Percentiles rank a stretch among this genome's conserved stretches.
Conservation (phyloP, 176 grass and related monocot genomes). For the Echinochloa phyllopogon region DNA sequence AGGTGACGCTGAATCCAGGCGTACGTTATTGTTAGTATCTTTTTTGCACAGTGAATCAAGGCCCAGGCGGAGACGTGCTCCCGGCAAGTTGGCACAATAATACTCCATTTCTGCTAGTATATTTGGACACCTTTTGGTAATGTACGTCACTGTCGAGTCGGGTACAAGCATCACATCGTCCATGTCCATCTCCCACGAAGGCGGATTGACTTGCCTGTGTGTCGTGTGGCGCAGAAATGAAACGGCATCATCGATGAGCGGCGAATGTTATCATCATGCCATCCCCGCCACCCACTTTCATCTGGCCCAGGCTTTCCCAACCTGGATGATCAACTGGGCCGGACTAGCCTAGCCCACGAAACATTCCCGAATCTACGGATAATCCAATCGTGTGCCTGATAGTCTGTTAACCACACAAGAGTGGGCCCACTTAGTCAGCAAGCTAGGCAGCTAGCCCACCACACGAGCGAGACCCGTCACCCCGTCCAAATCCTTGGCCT, state of each 20-base stretch:
- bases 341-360: neutral
- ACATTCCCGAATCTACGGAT: neutral
- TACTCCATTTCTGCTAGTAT: neutral
- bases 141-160: neutral
- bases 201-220: neutral
- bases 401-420: neutral
- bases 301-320: neutral
- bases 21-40: too few relatives aligned
- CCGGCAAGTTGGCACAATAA: constrained; percentile 24
- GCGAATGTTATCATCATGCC: too few relatives aligned
- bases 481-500: constrained; percentile 11
- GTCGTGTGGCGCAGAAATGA: too few relatives aligned
- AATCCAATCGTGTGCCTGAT: neutral
- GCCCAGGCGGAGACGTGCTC: neutral
- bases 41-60: too few relatives aligned
- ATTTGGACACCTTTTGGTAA: neutral
- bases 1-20: constrained; percentile 19
- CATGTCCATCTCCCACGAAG: constrained; percentile 3
- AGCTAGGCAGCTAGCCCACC: neutral
- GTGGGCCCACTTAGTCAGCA: constrained; percentile 30
- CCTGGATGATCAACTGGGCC: neutral
- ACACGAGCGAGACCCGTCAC: neutral
- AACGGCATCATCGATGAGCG: too few relatives aligned
- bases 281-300: neutral
- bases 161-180: neutral